Evolutionary conservation across 2,329 filamentous ascomycete genomes (phyloP).

Genomic region (Gnomoniopsis sp.): DNA sequence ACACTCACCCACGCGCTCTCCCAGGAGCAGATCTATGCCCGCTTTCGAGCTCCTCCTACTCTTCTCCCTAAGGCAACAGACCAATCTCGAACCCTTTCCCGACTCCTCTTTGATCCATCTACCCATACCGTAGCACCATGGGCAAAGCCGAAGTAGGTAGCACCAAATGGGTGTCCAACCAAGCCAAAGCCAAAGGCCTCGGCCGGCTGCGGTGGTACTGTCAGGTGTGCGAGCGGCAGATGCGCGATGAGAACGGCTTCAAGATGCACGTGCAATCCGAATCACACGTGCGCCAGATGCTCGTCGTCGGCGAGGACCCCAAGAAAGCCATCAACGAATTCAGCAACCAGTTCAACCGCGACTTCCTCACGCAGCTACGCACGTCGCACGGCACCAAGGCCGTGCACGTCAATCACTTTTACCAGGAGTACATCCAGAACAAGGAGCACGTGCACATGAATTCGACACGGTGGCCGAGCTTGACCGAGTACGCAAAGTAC

Average conservation of each 20-base stretch:
- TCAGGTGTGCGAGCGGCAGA: conserved; percentile 72
- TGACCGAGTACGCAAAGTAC: conserved; percentile 88
- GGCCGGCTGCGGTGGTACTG: conserved; percentile 92
- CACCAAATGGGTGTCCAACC: conserved; percentile 87
- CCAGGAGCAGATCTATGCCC: too few species aligned
- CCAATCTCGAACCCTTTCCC: neutral
- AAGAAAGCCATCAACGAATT: conserved; percentile 80
- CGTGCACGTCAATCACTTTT: conserved; percentile 87
- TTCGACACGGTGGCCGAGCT: conserved; percentile 78
- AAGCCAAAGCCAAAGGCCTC: conserved; percentile 77
- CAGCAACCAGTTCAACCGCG: conserved; percentile 71
- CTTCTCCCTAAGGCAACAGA: neutral
- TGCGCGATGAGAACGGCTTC: conserved; percentile 83
- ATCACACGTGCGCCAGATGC: conserved; percentile 84
- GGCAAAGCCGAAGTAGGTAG: conserved; percentile 87
- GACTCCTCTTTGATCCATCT: neutral
- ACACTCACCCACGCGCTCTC: neutral
- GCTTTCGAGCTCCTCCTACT: neutral
- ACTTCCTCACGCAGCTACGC: conserved; percentile 74
- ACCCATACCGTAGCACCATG: conserved; percentile 50
- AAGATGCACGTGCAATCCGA: conserved; percentile 85
- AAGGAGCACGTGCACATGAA: conserved; percentile 94
- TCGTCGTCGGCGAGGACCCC: conserved; percentile 81
- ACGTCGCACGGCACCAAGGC: conserved; percentile 90
- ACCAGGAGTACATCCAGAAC: conserved; percentile 87